These are phyloP conservation scores for Pichia terricola DNA, from an alignment of 1,139 yeast genomes.

Conservation along the genomic window DNA sequence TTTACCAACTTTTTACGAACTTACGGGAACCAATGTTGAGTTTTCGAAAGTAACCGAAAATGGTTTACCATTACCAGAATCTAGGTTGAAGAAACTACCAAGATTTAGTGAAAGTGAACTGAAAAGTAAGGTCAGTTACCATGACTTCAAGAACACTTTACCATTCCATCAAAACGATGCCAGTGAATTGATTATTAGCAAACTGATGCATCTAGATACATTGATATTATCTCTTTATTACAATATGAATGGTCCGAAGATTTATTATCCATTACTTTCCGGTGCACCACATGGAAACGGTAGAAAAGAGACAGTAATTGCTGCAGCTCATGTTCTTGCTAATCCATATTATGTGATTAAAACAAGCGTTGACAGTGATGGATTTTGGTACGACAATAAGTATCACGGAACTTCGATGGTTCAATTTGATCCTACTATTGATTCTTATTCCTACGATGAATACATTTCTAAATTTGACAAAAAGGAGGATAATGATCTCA, in stretches of 20 bases:
- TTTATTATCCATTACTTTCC: conserved; percentile 41
- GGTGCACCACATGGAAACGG: conserved; percentile 23
- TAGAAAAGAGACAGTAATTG: conserved; percentile 50
- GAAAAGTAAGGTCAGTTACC: conserved; percentile 25
- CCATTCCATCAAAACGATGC: conserved; percentile 58
- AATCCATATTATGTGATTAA: conserved; percentile 45
- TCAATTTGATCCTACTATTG: conserved; percentile 42
- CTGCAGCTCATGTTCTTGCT: conserved; percentile 46
- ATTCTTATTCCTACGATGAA: conserved; percentile 31
- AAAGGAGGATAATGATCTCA: conserved; percentile 12
- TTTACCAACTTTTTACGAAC: conserved; percentile 47
- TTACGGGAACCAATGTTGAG: conserved; percentile 33
- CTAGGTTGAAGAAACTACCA: conserved; percentile 4
- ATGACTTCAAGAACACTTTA: conserved; percentile 47
- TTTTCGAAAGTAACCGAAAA: conserved; percentile 24
- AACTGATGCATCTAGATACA: conserved; percentile 42
- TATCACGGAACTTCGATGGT: conserved; percentile 41
- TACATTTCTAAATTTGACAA: conserved; percentile 16
- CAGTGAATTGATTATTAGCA: conserved; percentile 49
- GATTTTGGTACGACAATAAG: conserved; percentile 22
- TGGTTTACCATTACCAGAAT: conserved; percentile 18
- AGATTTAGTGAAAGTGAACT: conserved; percentile 9
- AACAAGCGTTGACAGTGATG: conserved; percentile 21
- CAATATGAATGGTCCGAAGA: conserved; percentile 50
- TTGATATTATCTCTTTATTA: conserved; percentile 47